Evolutionary conservation across 2,329 filamentous ascomycete species (phyloP).

Genomic region (Monilinia vaccinii-corymbosi): DNA sequence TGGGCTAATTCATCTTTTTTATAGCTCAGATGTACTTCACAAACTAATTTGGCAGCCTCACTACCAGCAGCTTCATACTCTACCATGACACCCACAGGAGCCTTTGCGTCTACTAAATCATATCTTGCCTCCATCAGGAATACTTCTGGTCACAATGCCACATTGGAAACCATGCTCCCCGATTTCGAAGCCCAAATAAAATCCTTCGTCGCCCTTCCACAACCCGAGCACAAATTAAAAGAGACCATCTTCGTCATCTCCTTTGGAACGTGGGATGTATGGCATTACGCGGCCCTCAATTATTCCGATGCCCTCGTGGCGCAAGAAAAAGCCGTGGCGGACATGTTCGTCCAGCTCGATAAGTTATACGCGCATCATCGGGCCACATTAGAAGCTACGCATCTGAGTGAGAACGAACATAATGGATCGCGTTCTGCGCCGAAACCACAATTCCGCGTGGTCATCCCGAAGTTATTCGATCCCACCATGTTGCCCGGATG

Average conservation of each 20-base stretch:
- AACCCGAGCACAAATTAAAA: slow-evolving; percentile 6
- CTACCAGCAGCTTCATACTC: slow-evolving; percentile 20
- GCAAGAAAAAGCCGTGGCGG: slow-evolving; percentile 16
- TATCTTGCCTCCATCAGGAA: slow-evolving; percentile 8
- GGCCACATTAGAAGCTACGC: background rate
- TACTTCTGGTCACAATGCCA: background rate
- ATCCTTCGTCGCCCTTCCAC: slow-evolving; percentile 20
- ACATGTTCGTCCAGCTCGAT: slow-evolving; percentile 25
- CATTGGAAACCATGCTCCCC: slow-evolving; percentile 15
- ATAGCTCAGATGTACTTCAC: slow-evolving; percentile 26
- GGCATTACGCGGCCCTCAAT: slow-evolving; percentile 22
- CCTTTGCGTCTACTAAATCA: slow-evolving; percentile 19
- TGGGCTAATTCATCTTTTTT: background rate
- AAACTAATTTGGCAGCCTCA: slow-evolving; percentile 24
- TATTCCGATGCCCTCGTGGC: slow-evolving; percentile 12
- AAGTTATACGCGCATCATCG: slow-evolving; percentile 21
- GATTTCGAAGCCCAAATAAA: slow-evolving; percentile 25
- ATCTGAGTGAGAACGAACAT: background rate
- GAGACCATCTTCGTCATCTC: slow-evolving; percentile 27
- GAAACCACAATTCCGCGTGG: slow-evolving; percentile 36
- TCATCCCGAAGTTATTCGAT: slow-evolving; percentile 45
- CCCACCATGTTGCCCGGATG: slow-evolving; percentile 46
- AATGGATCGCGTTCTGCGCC: background rate
- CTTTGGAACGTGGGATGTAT: slow-evolving; percentile 30
- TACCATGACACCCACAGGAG: slow-evolving; percentile 19